Evolutionary conservation across 2,329 filamentous ascomycete species (phyloP), one percentile per base, ranked within the genome.

Genomic region (Claviceps capensis): DNA sequence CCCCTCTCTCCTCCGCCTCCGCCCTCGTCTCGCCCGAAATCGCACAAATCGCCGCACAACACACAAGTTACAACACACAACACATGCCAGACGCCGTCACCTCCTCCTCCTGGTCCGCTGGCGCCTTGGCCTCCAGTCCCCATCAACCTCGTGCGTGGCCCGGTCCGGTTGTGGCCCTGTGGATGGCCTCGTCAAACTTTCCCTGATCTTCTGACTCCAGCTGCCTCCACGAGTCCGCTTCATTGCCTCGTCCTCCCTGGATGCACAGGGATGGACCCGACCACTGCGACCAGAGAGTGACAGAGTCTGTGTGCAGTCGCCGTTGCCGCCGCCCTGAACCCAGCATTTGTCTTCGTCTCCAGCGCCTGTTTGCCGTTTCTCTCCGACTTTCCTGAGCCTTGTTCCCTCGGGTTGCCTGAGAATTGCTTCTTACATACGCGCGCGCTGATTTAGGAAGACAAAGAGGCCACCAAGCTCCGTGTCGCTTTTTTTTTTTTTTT

Each of bases 251-350:
- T 13, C 16, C 36, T 53, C 44, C 26, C 19, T 45, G 36, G 13
- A 46, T 43, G 52, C 38, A 48, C 47, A 22, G 14, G 37, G 30
- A 23, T 19, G 19, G 47, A 16, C 26, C 22, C 38, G 34, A 30
- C 23, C 26, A 22, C 4, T 22, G 19, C 19, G 19, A 19, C 19
- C 19, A 19, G 26, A 26, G 26, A 26, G 22, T 22, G 22, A 22
- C 22, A 22, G 22, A 14, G n/a, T 47, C 34, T 47, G 48, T 47
- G 38, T 53, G 51, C 13, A 53, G 38, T 53, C 52, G 51, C 34
- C 48, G 40, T 40, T 49, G 22, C 48, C 48, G 48, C 50, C 50
- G 30, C 30, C 30, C 30, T 34, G 30, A 34, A 34, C 30, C 9
- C 30, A 34, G 9, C 30, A 30, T 30, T 30, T 30, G 26, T 30